These are phyloP conservation scores for Brassica incana DNA, from an alignment of 345 rosid species.

Conservation along the genomic window DNA sequence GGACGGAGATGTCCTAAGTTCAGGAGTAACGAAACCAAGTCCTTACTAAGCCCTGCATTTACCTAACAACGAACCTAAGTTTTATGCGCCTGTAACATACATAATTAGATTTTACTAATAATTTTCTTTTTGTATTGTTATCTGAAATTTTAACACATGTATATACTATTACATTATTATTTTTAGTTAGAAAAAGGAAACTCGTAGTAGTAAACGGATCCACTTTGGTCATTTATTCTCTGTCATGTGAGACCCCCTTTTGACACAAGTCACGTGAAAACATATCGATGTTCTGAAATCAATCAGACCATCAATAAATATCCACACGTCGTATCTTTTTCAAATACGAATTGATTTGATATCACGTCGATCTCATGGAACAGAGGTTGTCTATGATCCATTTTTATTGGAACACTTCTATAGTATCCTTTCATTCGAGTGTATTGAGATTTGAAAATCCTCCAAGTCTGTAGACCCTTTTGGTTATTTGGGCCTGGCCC, in stretches of 20 bases:
- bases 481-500: slow-evolving; percentile 22
- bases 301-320: slow-evolving; percentile 4
- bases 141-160: not conserved
- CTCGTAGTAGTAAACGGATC: not conserved
- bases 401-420: too few species aligned
- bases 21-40: not conserved
- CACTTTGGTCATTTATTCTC: not conserved
- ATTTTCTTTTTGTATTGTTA: not conserved
- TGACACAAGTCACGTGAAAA: slow-evolving; percentile 4
- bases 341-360: not conserved
- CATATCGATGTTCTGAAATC: not conserved
- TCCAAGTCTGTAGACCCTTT: not conserved
- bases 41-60: not conserved
- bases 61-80: not conserved
- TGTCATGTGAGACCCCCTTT: slow-evolving; percentile 12
- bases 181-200: not conserved
- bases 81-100: not conserved
- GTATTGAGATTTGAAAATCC: not conserved
- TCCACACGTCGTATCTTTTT: not conserved
- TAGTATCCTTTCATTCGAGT: not conserved
- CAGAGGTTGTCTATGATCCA: not conserved
- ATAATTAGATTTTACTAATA: not conserved
- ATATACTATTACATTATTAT: too few species aligned
- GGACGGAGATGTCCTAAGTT: too few species aligned
- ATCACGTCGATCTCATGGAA: not conserved